Percentiles rank a stretch among this genome's conserved stretches.
These are phyloP conservation scores for Venturiaceae sp. DNA, from an alignment of 2,329 filamentous ascomycete species.

Conservation along the genomic window DNA sequence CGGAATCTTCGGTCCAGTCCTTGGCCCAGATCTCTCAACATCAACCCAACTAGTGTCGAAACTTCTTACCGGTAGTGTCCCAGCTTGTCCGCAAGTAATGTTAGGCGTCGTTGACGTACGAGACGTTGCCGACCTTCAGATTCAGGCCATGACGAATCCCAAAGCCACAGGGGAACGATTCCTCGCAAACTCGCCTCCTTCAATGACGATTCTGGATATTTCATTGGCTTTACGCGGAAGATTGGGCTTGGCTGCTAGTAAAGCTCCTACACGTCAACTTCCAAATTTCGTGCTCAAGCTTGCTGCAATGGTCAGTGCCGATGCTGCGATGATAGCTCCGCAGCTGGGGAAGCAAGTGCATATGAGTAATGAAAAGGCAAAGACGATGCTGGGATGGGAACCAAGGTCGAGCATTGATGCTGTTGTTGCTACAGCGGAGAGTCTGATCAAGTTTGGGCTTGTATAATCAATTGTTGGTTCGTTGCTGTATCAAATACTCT, in stretches of 20 bases:
- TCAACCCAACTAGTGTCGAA: constrained; percentile 59
- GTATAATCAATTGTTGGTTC: constrained; percentile 4
- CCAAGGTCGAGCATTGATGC: constrained; percentile 15
- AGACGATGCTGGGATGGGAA: constrained; percentile 14
- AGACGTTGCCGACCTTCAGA: constrained; percentile 53
- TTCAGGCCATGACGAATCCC: constrained; percentile 46
- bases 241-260: constrained; percentile 7
- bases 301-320: constrained; percentile 13
- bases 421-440: constrained; percentile 14
- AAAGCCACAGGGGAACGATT: constrained; percentile 54
- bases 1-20: constrained; percentile 39
- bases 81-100: constrained; percentile 17
- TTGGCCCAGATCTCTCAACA: constrained; percentile 58
- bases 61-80: constrained; percentile 50
- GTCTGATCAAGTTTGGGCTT: constrained; percentile 13
- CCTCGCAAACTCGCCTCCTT: constrained; percentile 38
- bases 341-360: constrained; percentile 15
- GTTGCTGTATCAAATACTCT: no score
- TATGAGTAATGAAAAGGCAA: constrained; percentile 17
- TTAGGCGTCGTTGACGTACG: constrained; percentile 39
- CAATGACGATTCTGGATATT: constrained; percentile 14
- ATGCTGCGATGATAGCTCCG: constrained; percentile 12
- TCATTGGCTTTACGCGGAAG: constrained; percentile 12
- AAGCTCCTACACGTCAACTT: constrained; percentile 11
- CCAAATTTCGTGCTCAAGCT: constrained; percentile 16